Percentiles rank a stretch among this genome's conserved stretches.
Evolutionary conservation across 805 yeast genomes (phyloP).

Genomic region (Nakazawaea wickerhamii): DNA sequence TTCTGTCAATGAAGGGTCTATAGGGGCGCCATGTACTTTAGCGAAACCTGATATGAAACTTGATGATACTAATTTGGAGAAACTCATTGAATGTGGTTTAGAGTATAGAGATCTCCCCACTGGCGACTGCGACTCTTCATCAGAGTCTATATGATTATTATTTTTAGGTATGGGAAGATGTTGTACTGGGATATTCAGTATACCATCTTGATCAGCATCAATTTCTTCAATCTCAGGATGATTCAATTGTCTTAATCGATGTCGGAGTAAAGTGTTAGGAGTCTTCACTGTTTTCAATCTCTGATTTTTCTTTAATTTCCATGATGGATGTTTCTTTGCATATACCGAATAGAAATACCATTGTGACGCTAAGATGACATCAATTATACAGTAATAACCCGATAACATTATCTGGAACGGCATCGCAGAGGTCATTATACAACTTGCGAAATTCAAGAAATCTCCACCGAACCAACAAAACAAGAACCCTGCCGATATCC

Average conservation of each 20-base stretch:
- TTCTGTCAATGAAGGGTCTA: background rate
- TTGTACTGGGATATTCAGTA: slow-evolving; percentile 3
- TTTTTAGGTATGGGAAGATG: slow-evolving; percentile 6
- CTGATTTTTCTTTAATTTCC: slow-evolving; percentile 9
- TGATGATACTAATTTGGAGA: slow-evolving; percentile 21
- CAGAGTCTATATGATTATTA: slow-evolving; percentile 9
- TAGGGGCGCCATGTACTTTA: slow-evolving; percentile 23
- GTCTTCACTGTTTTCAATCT: slow-evolving; percentile 1
- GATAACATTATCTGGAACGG: slow-evolving; percentile 43
- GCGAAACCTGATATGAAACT: slow-evolving; percentile 26
- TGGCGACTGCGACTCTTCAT: background rate
- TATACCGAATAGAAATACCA: slow-evolving; percentile 37
- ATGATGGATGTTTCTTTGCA: slow-evolving; percentile 2
- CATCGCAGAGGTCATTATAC: slow-evolving; percentile 42
- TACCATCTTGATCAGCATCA: slow-evolving; percentile 7
- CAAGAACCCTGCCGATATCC: slow-evolving; percentile 56
- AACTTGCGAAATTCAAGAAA: slow-evolving; percentile 44
- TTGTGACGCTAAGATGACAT: slow-evolving; percentile 38
- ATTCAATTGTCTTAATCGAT: slow-evolving; percentile 4
- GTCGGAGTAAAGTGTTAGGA: slow-evolving; percentile 5
- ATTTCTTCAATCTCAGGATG: slow-evolving; percentile 7
- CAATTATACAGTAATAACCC: slow-evolving; percentile 44
- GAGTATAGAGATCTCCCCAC: background rate
- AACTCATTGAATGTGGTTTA: slow-evolving; percentile 6
- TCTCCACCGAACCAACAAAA: slow-evolving; percentile 65